Base-by-base conservation (phyloP, 169 alveolate species). In the Blepharisma undulans region DNA sequence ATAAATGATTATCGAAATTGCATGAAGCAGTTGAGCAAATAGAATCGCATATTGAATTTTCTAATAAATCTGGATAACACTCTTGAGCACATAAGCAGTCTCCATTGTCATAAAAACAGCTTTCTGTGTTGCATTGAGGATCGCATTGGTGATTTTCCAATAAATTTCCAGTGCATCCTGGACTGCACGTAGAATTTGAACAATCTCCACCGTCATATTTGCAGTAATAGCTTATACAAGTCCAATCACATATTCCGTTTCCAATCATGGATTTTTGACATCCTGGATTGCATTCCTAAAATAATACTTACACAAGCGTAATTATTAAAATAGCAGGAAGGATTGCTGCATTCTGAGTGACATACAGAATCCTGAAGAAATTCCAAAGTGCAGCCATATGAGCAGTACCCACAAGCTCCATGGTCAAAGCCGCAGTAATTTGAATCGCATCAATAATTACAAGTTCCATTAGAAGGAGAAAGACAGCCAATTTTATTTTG, bases 331-430 rank as follows among this genome's bases (percentile, higher is more conserved):
- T 33, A 14, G 66, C 87, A 79, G 48, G 16, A 25, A 12, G 87
- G 16, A 32, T 2, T 79, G 25, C 25, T 79, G 48, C 87, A 79
- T 16, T 27, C 87, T 0, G 10, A 12, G 7, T 79, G 76, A 6
- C 87, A 79, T 10, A 29, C 66, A 4, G 29, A 25, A 32, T 79
- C 76, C 25, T 79, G 74, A 30, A 79, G 66, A 32, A 78, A 22
- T n/a, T 78, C 86, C 33, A 78, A 32, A 6, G 60, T 78, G 66
- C 87, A 79, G 14, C 87, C 87, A n/a, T 27, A 10, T 2, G 87
- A 25, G 34, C 87, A 79, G 16, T 79, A 29, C 27, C 87, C 36
- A 79, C 87, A 79, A 33, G 16, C 87, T 33, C 87, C 87, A 29
- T 32, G 30, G 12, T 79, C 87, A 33, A n/a, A 79, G 72, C 87